These are phyloP conservation scores for Typha latifolia DNA, from an alignment of 176 grass and related monocot genomes.

Conservation along the genomic window DNA sequence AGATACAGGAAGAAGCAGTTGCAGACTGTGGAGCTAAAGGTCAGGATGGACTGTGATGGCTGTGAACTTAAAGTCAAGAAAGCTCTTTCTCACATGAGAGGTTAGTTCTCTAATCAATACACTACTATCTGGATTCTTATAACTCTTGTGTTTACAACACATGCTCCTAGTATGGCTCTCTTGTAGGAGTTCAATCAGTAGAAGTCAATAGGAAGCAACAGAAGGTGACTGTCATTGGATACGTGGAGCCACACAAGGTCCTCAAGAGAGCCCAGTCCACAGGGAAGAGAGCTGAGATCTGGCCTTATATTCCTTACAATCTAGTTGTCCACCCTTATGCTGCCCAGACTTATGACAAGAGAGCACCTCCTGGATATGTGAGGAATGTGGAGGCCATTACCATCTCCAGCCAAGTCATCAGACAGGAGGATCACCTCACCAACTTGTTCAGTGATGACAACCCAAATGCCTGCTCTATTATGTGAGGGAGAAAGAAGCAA, in stretches of 20 bases:
- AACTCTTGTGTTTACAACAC: not conserved
- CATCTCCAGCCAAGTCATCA: constrained; percentile 24
- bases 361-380: constrained; percentile 21
- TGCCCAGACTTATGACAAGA: constrained; percentile 43
- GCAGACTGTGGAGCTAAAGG: constrained; percentile 59
- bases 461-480: constrained; percentile 87
- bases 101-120: constrained; percentile 14
- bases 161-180: not conserved
- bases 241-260: constrained; percentile 52
- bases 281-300: constrained; percentile 69
- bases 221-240: constrained; percentile 64
- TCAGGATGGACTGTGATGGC: constrained; percentile 73
- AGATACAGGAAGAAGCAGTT: constrained; percentile 46
- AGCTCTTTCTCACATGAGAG: constrained; percentile 50
- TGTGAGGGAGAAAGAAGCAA: constrained; percentile 29
- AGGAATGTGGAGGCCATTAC: constrained; percentile 40
- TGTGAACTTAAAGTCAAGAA: constrained; percentile 66
- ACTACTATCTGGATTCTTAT: not conserved
- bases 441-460: constrained; percentile 84
- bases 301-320: constrained; percentile 41
- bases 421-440: constrained; percentile 46
- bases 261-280: constrained; percentile 53
- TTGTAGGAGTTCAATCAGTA: constrained; percentile 52
- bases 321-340: constrained; percentile 34
- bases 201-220: constrained; percentile 60